Evolutionary conservation across 495 filamentous ascomycete genomes (phyloP).

Genomic region (Hypoxylon fragiforme): DNA sequence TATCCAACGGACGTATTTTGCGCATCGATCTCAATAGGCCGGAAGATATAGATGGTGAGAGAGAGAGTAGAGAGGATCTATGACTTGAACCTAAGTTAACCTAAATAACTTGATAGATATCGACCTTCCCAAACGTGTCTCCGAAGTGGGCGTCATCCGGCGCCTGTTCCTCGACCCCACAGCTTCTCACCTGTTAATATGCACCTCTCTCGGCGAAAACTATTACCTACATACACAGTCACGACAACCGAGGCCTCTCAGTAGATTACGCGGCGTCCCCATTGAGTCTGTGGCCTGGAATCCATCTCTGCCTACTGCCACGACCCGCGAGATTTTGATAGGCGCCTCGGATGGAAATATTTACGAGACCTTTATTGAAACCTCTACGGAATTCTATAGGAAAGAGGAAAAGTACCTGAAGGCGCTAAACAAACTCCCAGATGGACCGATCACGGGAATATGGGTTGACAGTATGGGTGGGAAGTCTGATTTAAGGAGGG

Average conservation of each 20-base stretch:
- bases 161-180: slow-evolving; percentile 97
- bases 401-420: slow-evolving; percentile 92
- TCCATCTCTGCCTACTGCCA: slow-evolving; percentile 92
- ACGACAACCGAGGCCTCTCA: slow-evolving; percentile 78
- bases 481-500: slow-evolving; percentile 68
- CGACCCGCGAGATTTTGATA: slow-evolving; percentile 92
- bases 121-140: slow-evolving; percentile 90
- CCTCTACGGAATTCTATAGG: slow-evolving; percentile 87
- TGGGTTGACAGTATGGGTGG: slow-evolving; percentile 74
- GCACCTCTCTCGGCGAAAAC: slow-evolving; percentile 89
- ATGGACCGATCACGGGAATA: slow-evolving; percentile 78
- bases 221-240: slow-evolving; percentile 97
- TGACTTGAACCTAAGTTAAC: not conserved
- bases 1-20: slow-evolving; percentile 85
- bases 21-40: slow-evolving; percentile 92
- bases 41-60: slow-evolving; percentile 92
- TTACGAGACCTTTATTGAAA: slow-evolving; percentile 95
- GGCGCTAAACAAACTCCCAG: slow-evolving; percentile 73
- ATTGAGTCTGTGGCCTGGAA: slow-evolving; percentile 95
- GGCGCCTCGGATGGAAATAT: slow-evolving; percentile 90
- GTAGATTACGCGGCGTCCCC: slow-evolving; percentile 78
- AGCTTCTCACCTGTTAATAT: slow-evolving; percentile 90
- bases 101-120: slow-evolving; percentile 64
- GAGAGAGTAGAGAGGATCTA: slow-evolving; percentile 46
- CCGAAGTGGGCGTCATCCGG: slow-evolving; percentile 87